Base-by-base conservation (phyloP, 306 rosid genomes). In the Mucuna pruriens region DNA sequence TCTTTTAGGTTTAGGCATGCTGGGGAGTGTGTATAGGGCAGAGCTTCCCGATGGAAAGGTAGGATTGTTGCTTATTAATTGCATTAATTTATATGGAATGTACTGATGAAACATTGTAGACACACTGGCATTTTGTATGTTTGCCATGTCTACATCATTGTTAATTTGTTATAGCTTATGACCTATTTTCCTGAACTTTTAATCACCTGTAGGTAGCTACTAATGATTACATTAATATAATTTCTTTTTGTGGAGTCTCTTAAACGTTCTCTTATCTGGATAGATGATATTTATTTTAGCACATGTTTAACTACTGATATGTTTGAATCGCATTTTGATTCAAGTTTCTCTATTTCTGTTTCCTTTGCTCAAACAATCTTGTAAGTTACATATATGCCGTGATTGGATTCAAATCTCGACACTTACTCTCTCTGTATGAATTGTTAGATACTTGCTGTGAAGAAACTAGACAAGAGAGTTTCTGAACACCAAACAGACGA, bases 1-100 rank as follows among this genome's bases (percentile, higher is more conserved):
- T 90, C 87, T 88, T 74, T 72, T 92, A 36, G 98, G 97, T 83
- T 71, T 46, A 39, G 98, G 98, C 79, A 91, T 86, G 92, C 83
- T 93, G 83, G 99, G 97, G 74, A 90, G 69, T 80, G 98, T 93
- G 57, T 95, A 93, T 58, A 87, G 88, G 90, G 97, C 99, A 38
- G 87, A 90, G 85, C 92, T 91, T 78, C 96, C 94, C 63, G 84
- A 83, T 52, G 97, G 97, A 74, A 95, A 95, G 96, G 99, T 91
- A 83, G 61, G 82, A 31, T 87, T 84, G 51, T 82, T 83, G 42
- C 55, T 78, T 31, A 48, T 80, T 20, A 45, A 20, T 55, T 85
- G 83, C 19, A 15, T 75, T 82, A 61, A 25, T 74, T 34, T 84
- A 3, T 39, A 33, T 62, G 19, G 23, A 54, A 79, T 36, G 11